A percentile compares a stretch with the other conserved stretches of the same genome.
Evolutionary conservation across 1,284 basidiomycete genomes (phyloP).

Genomic region (Coniferiporia sulphurascens): DNA sequence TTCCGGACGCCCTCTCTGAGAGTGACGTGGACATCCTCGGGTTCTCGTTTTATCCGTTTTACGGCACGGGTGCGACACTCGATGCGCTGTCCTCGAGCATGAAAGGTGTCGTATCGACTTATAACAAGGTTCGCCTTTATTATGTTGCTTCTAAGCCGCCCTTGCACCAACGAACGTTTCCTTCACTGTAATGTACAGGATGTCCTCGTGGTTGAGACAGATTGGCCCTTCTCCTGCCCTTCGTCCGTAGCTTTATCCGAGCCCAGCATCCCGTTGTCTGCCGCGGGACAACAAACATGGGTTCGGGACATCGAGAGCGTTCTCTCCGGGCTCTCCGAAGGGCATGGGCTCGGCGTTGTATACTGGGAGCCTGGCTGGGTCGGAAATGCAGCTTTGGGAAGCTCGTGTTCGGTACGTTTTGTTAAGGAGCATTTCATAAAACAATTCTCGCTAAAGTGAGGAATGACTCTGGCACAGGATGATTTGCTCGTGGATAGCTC

Average conservation of each 20-base stretch:
- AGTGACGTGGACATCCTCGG: slow-evolving; percentile 55
- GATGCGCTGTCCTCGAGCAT: slow-evolving; percentile 45
- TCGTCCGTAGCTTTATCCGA: slow-evolving; percentile 44
- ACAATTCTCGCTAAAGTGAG: neutral
- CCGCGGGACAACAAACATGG: slow-evolving; percentile 52
- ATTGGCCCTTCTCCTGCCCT: slow-evolving; percentile 53
- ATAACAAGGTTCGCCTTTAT: slow-evolving; percentile 38
- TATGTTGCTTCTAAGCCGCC: neutral
- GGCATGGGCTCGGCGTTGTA: slow-evolving; percentile 42
- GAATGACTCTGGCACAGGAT: slow-evolving; percentile 24
- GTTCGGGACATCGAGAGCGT: slow-evolving; percentile 45
- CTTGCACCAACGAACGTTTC: neutral
- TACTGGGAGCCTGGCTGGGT: slow-evolving; percentile 68
- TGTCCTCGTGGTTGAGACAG: slow-evolving; percentile 59
- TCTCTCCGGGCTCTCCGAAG: slow-evolving; percentile 40
- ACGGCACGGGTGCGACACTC: slow-evolving; percentile 52
- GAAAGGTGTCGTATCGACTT: slow-evolving; percentile 43
- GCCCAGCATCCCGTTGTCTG: slow-evolving; percentile 43
- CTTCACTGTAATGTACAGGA: slow-evolving; percentile 28
- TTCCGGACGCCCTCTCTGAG: slow-evolving; percentile 44
- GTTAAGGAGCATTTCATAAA: neutral
- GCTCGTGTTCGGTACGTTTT: slow-evolving; percentile 44
- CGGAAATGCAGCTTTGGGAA: slow-evolving; percentile 52
- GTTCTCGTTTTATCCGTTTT: slow-evolving; percentile 65
- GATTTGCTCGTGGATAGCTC: slow-evolving; percentile 30